Evolutionary conservation across 331 rosid species (phyloP), one percentile per base, ranked within the genome.

Genomic region (Erythrophleum ivorense): DNA sequence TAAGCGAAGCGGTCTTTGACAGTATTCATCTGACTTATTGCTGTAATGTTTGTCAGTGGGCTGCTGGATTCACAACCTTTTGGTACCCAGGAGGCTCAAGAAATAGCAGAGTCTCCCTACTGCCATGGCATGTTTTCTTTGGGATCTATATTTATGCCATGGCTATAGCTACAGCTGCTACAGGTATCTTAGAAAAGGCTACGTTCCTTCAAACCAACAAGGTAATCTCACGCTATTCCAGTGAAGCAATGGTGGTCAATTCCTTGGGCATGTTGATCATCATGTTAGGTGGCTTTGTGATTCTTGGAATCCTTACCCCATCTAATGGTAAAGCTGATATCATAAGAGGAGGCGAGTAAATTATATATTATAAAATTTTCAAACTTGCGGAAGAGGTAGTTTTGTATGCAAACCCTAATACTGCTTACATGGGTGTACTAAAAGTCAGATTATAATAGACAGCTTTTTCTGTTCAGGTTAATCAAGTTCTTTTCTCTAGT

Each of bases 21-120:
- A 38, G 40, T 38, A 11, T 78, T 29, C 58, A 19, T 80, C 89
- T 76, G 33, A 80, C 48, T 82, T 67, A 36, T 81, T 69, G 58
- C 9, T 53, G 12, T 7, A 18, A 77, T 80, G 50, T 85, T 84
- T n/a, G 15, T 18, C 84, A 96, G 98, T 90, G 91, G 99, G 89
- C 65, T 16, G 89, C 89, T 73, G 99, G 98, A 34, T 94, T 96
- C 82, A 91, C 83, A 48, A 90, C 98, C 43, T 96, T 85, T 82
- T 93, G 97, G 99, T 94, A 91, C 84, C 98, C 99, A 2, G 98
- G 99, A 52, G 98, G 98, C 3, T 81, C 95, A 18, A 89, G 89
- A 86, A 91, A 87, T 59, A 90, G 84, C 50, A 88, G 98, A 85
- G 91, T 81, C 52, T 18, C 84, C 75, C 82, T 96, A 31, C 50